These are phyloP conservation scores for Aeminium ludgeri DNA, from an alignment of 495 filamentous ascomycete genomes.

Conservation along the genomic window DNA sequence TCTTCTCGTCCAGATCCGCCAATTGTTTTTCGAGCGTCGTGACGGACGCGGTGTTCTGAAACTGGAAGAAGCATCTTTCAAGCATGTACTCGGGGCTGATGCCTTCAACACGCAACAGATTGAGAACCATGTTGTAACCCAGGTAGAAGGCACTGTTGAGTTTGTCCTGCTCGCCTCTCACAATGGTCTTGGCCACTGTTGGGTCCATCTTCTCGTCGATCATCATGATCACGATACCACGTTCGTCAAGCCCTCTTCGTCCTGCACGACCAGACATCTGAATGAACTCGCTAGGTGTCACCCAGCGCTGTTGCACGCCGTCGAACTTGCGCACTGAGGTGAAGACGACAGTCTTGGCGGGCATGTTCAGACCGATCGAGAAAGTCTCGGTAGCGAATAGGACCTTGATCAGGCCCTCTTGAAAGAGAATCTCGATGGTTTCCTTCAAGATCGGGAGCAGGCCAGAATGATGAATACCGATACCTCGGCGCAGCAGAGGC, in stretches of 20 bases:
- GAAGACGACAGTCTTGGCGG: conserved; percentile 95
- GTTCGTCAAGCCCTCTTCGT: conserved; percentile 89
- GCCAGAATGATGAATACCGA: conserved; percentile 94
- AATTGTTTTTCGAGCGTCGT: conserved; percentile 67
- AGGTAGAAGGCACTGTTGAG: conserved; percentile 95
- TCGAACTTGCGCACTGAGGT: conserved; percentile 92
- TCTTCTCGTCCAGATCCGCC: conserved; percentile 51
- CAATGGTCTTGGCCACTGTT: conserved; percentile 78
- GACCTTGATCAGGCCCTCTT: conserved; percentile 94
- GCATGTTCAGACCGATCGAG: conserved; percentile 98
- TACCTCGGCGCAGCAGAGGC: conserved; percentile 74
- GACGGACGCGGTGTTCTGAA: conserved; percentile 81
- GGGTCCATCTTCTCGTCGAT: conserved; percentile 93
- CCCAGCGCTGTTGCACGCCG: conserved; percentile 60
- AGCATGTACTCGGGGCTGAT: conserved; percentile 96
- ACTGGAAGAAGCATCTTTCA: conserved; percentile 91
- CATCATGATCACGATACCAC: conserved; percentile 99
- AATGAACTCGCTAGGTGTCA: conserved; percentile 91
- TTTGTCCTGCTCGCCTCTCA: conserved; percentile 87
- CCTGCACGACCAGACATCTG: conserved; percentile 97
- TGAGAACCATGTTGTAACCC: conserved; percentile 98
- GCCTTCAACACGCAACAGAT: conserved; percentile 85
- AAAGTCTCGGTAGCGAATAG: conserved; percentile 97
- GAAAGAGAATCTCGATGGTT: conserved; percentile 96
- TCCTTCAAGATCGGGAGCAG: conserved; percentile 93